These are phyloP conservation scores for Parastagonospora nodorum DNA, from an alignment of 2,329 filamentous ascomycete species.

Conservation along the genomic window DNA sequence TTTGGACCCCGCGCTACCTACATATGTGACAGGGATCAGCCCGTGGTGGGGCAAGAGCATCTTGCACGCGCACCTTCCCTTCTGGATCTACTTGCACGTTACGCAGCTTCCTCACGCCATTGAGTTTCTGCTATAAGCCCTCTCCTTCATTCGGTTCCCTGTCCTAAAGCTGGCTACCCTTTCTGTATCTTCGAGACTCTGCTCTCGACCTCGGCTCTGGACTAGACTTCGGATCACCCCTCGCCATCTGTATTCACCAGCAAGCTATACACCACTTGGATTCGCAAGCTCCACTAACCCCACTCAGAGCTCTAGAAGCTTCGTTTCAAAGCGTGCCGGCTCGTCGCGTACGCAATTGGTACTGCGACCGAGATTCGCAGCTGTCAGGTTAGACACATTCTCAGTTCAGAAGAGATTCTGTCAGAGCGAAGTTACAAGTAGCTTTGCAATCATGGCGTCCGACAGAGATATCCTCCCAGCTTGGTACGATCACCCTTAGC, in stretches of 20 bases:
- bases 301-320: constrained; percentile 22
- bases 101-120: constrained; percentile 16
- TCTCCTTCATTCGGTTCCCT: constrained; percentile 12
- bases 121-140: constrained; percentile 16
- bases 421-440: constrained; percentile 38
- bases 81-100: constrained; percentile 9
- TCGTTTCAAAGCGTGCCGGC: constrained; percentile 21
- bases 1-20: constrained; percentile 19
- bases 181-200: constrained; percentile 37
- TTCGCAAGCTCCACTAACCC: constrained; percentile 10
- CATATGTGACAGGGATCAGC: constrained; percentile 12
- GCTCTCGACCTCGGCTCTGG: constrained; percentile 39
- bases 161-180: constrained; percentile 41
- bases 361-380: constrained; percentile 18
- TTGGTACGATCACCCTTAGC: constrained; percentile 39
- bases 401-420: constrained; percentile 34
- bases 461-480: constrained; percentile 54
- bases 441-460: constrained; percentile 49
- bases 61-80: constrained; percentile 22
- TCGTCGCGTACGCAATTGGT: constrained; percentile 22
- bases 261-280: constrained; percentile 6
- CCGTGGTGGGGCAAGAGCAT: constrained; percentile 16
- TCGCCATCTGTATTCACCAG: constrained; percentile 1
- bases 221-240: constrained; percentile 23
- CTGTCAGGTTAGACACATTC: constrained; percentile 15